Evolutionary conservation across 2,329 filamentous ascomycete genomes (phyloP).

Genomic region (Bipolaris gigantea): DNA sequence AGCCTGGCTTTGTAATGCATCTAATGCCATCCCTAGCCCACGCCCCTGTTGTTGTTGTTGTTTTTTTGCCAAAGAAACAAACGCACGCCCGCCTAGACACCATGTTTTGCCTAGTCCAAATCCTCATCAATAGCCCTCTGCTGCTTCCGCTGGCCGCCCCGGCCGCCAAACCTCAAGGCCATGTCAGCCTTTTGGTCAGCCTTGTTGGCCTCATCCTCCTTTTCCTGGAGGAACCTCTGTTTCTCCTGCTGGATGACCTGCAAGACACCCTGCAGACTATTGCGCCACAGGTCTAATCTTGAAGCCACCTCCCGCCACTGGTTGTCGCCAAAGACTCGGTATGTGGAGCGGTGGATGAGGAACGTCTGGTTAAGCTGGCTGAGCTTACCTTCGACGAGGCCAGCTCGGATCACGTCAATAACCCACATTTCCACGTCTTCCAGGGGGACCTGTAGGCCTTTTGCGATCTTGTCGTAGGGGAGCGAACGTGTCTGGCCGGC

Average conservation of each 20-base stretch:
- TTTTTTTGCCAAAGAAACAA: conserved; percentile 25
- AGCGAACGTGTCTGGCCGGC: conserved; percentile 78
- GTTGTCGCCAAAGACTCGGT: conserved; percentile 96
- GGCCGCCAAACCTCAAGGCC: conserved; percentile 30
- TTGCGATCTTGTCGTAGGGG: conserved; percentile 81
- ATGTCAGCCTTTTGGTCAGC: conserved; percentile 65
- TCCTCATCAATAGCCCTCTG: conserved; percentile 43
- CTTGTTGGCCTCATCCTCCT: conserved; percentile 75
- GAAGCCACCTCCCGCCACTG: conserved; percentile 96
- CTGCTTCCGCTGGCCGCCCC: conserved; percentile 29
- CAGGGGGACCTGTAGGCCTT: conserved; percentile 77
- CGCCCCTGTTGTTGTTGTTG: too few species aligned
- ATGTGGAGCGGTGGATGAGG: conserved; percentile 92
- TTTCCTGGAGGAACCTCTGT: conserved; percentile 73
- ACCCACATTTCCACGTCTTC: conserved; percentile 97
- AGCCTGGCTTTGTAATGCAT: conserved; percentile 29
- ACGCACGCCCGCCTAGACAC: conserved; percentile 4
- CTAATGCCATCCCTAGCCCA: conserved; percentile 25
- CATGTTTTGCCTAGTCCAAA: conserved; percentile 33
- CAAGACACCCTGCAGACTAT: conserved; percentile 77
- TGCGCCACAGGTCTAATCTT: conserved; percentile 87
- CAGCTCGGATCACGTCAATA: conserved; percentile 95
- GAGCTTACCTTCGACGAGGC: conserved; percentile 93
- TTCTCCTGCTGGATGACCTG: conserved; percentile 78
- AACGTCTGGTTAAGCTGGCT: conserved; percentile 92